phyloP scores from a whole-genome alignment of 345 rosid genomes.

The Trapa incisa region DNA sequence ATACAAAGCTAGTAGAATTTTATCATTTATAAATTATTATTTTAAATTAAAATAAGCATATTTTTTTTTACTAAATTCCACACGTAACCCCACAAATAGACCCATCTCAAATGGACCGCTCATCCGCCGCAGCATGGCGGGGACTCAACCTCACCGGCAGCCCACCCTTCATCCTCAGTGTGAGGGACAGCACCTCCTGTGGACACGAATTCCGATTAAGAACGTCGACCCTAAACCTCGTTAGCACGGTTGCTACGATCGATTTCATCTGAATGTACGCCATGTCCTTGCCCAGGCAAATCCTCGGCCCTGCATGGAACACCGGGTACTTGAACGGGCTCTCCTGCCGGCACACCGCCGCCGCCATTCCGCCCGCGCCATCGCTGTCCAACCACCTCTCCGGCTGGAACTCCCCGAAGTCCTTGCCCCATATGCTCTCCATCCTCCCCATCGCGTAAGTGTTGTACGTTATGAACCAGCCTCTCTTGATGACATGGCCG shows the following conservation, averaged over 20 bases:
- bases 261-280: constrained; percentile 33
- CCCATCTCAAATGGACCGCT: too few species aligned
- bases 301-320: constrained; percentile 35
- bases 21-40: too few species aligned
- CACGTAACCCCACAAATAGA: too few species aligned
- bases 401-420: constrained; percentile 28
- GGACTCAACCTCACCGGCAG: neutral
- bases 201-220: constrained; percentile 4
- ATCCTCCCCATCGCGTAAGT: constrained; percentile 36
- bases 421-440: constrained; percentile 30
- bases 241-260: constrained; percentile 15
- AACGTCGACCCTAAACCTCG: constrained; percentile 12
- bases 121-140: too few species aligned
- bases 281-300: constrained; percentile 31
- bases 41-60: too few species aligned
- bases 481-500: constrained; percentile 32
- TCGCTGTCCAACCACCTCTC: constrained; percentile 12
- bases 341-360: constrained; percentile 15
- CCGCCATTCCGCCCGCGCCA: too few species aligned
- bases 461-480: constrained; percentile 18
- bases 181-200: constrained; percentile 10
- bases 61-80: too few species aligned
- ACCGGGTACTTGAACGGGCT: constrained; percentile 24
- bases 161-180: constrained; percentile 20
- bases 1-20: too few species aligned